Conservation (phyloP, 345 rosid species). For the Gossypioides kirkii region DNA sequence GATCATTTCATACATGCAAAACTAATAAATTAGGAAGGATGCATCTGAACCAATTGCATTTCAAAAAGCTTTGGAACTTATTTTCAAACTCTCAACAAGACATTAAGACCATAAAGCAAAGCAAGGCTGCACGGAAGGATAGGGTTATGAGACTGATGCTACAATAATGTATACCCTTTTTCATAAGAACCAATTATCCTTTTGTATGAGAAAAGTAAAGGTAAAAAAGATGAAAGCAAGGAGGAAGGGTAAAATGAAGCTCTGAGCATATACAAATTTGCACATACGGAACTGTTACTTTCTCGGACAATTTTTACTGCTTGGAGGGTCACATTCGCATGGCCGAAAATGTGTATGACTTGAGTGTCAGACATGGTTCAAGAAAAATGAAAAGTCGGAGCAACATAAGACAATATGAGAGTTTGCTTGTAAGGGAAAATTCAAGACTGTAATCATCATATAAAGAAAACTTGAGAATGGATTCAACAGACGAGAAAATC, state of each 20-base stretch:
- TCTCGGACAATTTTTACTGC: neutral
- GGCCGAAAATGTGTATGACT: neutral
- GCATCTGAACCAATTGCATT: neutral
- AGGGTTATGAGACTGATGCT: neutral
- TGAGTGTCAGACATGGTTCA: neutral
- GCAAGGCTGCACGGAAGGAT: neutral
- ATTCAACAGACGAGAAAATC: neutral
- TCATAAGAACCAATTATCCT: neutral
- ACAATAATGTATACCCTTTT: neutral
- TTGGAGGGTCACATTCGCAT: neutral
- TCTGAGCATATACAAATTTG: neutral
- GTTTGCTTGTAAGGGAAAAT: neutral
- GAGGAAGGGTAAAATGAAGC: neutral
- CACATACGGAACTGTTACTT: neutral
- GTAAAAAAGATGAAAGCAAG: neutral
- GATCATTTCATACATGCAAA: neutral
- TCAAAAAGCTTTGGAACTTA: neutral
- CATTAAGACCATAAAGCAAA: neutral
- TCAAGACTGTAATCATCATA: neutral
- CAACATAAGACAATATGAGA: neutral
- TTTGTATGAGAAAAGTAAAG: neutral
- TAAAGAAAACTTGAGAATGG: neutral
- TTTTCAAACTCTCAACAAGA: neutral
- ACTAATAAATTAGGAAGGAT: conserved; percentile 1
- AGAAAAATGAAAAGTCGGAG: neutral